Conservation (phyloP, 441 rosid species). For the Syzygium malaccense region DNA sequence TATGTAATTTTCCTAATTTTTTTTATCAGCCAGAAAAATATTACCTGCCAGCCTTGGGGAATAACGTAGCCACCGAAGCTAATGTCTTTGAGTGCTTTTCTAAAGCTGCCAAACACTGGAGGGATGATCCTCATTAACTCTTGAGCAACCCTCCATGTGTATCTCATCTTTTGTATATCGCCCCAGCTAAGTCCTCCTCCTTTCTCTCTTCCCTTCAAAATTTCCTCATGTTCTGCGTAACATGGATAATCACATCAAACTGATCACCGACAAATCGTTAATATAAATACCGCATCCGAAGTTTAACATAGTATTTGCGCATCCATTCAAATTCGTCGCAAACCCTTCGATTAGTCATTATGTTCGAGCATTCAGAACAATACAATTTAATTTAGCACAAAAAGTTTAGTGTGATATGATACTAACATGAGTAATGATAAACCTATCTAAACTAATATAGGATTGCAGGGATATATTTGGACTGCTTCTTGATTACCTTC, state of each 20-base stretch:
- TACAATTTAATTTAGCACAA: too few relatives aligned
- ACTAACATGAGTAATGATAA: too few relatives aligned
- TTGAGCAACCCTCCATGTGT: conserved; percentile 27
- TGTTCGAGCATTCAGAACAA: neutral
- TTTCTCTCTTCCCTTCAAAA: conserved; percentile 2
- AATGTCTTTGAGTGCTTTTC: neutral
- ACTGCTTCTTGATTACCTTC: neutral
- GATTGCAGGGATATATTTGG: too few relatives aligned
- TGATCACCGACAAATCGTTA: too few relatives aligned
- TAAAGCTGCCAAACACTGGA: conserved; percentile 17
- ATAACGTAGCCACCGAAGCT: conserved; percentile 8
- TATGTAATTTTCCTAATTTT: neutral
- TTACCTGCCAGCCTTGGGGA: conserved; percentile 14
- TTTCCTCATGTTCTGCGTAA: conserved; percentile 9
- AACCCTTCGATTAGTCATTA: neutral
- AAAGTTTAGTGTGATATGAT: too few relatives aligned
- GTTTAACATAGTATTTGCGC: neutral
- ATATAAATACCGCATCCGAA: neutral
- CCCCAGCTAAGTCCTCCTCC: conserved; percentile 12
- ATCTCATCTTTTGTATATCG: conserved; percentile 24
- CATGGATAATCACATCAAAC: neutral
- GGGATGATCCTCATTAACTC: conserved; percentile 24
- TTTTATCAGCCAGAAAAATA: too few relatives aligned
- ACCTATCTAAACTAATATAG: too few relatives aligned
- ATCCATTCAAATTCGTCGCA: neutral